These are phyloP conservation scores for Ulota crispa DNA, from an alignment of 225 moss, liverwort and hornwort species.

Conservation along the genomic window DNA sequence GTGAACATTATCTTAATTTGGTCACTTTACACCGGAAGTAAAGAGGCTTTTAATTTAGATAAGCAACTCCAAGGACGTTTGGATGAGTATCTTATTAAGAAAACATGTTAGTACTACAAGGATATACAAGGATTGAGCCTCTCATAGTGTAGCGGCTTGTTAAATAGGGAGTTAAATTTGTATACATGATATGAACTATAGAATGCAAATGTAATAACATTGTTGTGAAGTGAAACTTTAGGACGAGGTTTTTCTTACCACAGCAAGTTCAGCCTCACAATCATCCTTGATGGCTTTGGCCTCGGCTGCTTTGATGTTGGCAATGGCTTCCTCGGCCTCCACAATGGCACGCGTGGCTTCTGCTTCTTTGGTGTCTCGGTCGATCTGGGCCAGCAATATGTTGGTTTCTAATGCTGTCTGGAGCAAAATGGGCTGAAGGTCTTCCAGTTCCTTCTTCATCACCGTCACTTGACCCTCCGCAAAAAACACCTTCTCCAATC, in stretches of 20 bases:
- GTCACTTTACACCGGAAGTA: too few relatives aligned
- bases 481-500: conserved; percentile 67
- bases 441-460: conserved; percentile 73
- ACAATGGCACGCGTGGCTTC: conserved; percentile 60
- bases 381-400: conserved; percentile 54
- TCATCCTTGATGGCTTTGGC: conserved; percentile 79
- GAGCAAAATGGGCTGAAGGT: conserved; percentile 66
- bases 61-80: too few relatives aligned
- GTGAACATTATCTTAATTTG: too few relatives aligned
- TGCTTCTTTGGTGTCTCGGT: conserved; percentile 66
- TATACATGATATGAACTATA: neutral
- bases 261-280: conserved; percentile 76
- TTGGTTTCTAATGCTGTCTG: conserved; percentile 63
- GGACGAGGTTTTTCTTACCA: conserved; percentile 36
- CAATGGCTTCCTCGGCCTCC: conserved; percentile 66
- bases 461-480: conserved; percentile 79
- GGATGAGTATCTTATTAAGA: too few relatives aligned
- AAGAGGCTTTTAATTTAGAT: too few relatives aligned
- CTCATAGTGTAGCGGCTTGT: too few relatives aligned
- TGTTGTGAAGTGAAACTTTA: neutral
- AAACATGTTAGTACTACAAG: too few relatives aligned
- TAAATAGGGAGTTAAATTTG: too few relatives aligned
- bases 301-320: conserved; percentile 71
- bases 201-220: accelerated
- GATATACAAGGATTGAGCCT: too few relatives aligned